These are phyloP conservation scores for Moricandia moricandioides DNA, from an alignment of 345 rosid genomes.

Conservation along the genomic window DNA sequence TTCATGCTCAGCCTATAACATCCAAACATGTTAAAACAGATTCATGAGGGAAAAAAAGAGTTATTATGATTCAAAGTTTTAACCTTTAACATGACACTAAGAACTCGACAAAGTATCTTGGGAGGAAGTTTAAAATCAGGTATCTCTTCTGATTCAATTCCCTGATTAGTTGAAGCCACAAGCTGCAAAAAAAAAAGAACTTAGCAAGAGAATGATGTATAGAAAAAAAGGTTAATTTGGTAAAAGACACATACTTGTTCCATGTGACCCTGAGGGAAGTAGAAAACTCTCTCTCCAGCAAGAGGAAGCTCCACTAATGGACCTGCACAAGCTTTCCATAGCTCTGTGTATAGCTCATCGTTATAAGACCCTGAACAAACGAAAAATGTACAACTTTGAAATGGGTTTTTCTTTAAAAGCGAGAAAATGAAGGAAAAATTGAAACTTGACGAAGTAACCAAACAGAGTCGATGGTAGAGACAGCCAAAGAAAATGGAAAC, in stretches of 20 bases:
- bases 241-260: slow-evolving; percentile 48
- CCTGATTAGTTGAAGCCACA: slow-evolving; percentile 84
- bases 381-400: background rate
- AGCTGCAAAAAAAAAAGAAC: slow-evolving; percentile 46
- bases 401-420: background rate
- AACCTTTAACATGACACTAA: slow-evolving; percentile 61
- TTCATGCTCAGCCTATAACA: slow-evolving; percentile 66
- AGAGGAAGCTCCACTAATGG: slow-evolving; percentile 67
- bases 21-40: background rate
- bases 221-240: background rate
- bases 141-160: slow-evolving; percentile 49
- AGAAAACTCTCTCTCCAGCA: slow-evolving; percentile 54
- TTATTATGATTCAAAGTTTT: background rate
- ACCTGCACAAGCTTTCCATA: slow-evolving; percentile 86
- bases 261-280: slow-evolving; percentile 80
- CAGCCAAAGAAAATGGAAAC: background rate
- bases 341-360: slow-evolving; percentile 53
- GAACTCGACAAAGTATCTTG: slow-evolving; percentile 78
- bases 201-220: no score
- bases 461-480: slow-evolving; percentile 4
- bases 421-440: background rate
- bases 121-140: slow-evolving; percentile 68
- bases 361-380: slow-evolving; percentile 28
- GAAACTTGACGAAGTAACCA: slow-evolving; percentile 21
- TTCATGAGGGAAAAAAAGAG: background rate